Base-by-base conservation (phyloP, 352 stramenopile genomes). In the Globisporangium nagaii region DNA sequence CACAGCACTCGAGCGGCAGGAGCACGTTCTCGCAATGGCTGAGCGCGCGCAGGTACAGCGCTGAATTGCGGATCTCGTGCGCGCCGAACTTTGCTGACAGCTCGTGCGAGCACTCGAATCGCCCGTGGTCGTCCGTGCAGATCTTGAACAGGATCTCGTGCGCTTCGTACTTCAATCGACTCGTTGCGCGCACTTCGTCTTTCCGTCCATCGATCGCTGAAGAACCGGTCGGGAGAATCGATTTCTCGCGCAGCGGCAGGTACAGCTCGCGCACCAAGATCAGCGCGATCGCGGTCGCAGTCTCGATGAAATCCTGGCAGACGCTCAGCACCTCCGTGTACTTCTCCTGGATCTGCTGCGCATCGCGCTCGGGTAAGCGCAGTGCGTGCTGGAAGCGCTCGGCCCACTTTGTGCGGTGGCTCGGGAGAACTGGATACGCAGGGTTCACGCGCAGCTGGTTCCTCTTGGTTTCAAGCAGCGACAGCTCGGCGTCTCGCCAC, bases 101-200 rank as follows among this genome's bases (percentile, higher is more conserved):
- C 49, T 97, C 92, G 51, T 98, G 85, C 0, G 76, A 95, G 8
- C 86, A 74, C 50, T 97, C 90, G 52, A 87, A 98, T 3, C 93
- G 69, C 17, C 90, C 90, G 57, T 98, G 84, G 48, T 98, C 89
- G 41, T 97, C 90, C 2, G 74, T 84, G 47, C 75, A 91, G 15
- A 98, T 63, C 63, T 96, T 85, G 63, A 97, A 97, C 4, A 86
- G 60, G 19, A 98, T 96, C 35, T 90, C 87, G 52, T 95, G 83
- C 0, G 72, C 80, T 54, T 96, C 87, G 47, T 86, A 97, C 46
- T 86, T 95, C 2, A 84, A 58, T 6, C 82, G 72, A 13, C 53
- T 60, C 0, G 72, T 75, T 0, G 59, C 47, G 3, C 84, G 81
- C 13, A 94, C 71, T 3, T 82, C 65, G 39, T 90, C 81, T 32